phyloP scores from a whole-genome alignment of 331 rosid species.

The Acacia concinna region DNA sequence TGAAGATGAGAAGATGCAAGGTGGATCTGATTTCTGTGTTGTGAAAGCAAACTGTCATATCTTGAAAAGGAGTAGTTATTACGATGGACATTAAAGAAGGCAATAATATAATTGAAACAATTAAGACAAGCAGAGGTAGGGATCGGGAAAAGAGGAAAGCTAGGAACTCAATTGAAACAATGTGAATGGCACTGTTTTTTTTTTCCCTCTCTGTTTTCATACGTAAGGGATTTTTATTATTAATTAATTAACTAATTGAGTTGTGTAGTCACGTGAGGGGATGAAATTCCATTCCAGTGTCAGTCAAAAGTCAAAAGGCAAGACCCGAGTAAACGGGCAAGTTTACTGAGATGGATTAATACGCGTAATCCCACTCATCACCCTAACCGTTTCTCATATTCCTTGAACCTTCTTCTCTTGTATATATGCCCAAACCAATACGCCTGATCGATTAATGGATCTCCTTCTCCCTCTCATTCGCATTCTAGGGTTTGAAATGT shows the following conservation, averaged over 20 bases:
- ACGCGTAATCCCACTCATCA: neutral
- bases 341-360: neutral
- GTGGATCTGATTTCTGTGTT: neutral
- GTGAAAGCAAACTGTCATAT: neutral
- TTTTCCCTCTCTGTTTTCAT: neutral
- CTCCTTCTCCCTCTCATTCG: neutral
- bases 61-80: neutral
- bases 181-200: neutral
- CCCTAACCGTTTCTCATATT: neutral
- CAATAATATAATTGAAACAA: neutral
- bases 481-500: neutral
- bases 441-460: neutral
- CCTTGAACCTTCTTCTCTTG: neutral
- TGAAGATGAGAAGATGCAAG: neutral
- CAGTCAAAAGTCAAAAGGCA: neutral
- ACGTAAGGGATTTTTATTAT: neutral
- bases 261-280: neutral
- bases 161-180: neutral
- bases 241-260: neutral
- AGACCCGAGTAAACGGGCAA: slow-evolving; percentile 8
- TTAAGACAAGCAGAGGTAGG: neutral
- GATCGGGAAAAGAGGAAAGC: neutral
- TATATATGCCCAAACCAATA: neutral
- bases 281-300: neutral
- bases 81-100: neutral